Evolutionary conservation across 495 filamentous ascomycete genomes (phyloP), one percentile per base, ranked within the genome.

Genomic region (Astrothelium subdiscretum): DNA sequence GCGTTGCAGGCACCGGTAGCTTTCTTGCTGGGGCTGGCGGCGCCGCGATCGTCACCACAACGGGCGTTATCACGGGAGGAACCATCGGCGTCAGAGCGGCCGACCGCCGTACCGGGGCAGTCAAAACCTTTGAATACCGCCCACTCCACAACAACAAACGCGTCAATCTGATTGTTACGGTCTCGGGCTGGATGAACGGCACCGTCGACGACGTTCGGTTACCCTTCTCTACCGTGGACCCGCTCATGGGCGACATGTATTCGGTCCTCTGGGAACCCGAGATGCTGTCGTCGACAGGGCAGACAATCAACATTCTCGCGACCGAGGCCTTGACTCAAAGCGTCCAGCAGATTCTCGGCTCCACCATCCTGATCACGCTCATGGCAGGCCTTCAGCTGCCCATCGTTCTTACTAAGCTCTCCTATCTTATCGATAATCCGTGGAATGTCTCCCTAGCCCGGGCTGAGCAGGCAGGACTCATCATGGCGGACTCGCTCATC

Each of bases 191-290:
- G 94, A 95, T 99, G 91, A 96, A 88, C 44, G 92, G 94, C 62
- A 97, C 95, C 71, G 85, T 95, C 42, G 94, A 99, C 73, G 94
- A 99, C 73, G 91, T 97, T 42, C 88, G 94, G 62, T 72, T 99
- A 63, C 94, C 94, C 15, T 99, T 85, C 73, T 95, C 90, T 75
- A 99, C 94, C 2, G 86, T 99, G 2, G 92, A 97, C 73, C 91
- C 94, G 0, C 83, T 97, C 63, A 97, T 99, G 94, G 94, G 94
- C 32, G 94, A 99, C 76, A 83, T 99, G 24, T 99, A 97, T 75
- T 97, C 95, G 0, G 85, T 99, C 10, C 78, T 92, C 59, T 99
- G 95, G 95, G 94, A 99, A 73, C 95, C 94, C 3, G 94, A 99
- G 67, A 95, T 99, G 92, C 81, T 99, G 65, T 87, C 83, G 54